Conservation (phyloP, 768 basidiomycete genomes). For the Lactarius evosmus region DNA sequence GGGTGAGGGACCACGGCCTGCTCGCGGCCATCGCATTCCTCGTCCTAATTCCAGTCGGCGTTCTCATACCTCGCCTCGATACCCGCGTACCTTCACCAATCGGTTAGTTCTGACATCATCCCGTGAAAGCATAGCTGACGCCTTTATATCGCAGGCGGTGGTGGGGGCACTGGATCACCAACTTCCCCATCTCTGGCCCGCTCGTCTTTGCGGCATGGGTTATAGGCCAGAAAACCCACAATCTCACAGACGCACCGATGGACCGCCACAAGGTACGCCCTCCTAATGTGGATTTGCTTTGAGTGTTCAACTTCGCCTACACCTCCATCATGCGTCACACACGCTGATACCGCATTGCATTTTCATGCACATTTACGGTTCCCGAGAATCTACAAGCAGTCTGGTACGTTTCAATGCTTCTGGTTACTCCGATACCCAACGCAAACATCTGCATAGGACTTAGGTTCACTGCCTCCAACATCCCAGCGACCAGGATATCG, state of each 20-base stretch:
- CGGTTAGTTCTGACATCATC: background rate
- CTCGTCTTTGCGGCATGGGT: conserved; percentile 52
- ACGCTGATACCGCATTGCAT: no score
- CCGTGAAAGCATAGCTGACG: background rate
- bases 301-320: background rate
- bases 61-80: conserved; percentile 14
- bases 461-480: no score
- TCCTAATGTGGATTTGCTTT: no score
- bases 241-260: background rate
- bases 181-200: conserved; percentile 42
- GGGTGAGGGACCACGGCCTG: conserved; percentile 12
- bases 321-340: background rate
- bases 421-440: no score
- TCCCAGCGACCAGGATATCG: no score
- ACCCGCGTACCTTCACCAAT: conserved; percentile 22
- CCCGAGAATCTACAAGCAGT: no score
- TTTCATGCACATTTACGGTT: no score
- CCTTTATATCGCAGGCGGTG: conserved; percentile 12
- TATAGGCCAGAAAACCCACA: conserved; percentile 32
- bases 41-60: conserved; percentile 5
- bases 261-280: conserved; percentile 41
- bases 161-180: conserved; percentile 15
- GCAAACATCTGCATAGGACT: no score
- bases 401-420: no score
- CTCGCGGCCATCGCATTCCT: conserved; percentile 17